phyloP scores from a whole-genome alignment of 352 stramenopile species.

The Globisporangium sylvaticum region DNA sequence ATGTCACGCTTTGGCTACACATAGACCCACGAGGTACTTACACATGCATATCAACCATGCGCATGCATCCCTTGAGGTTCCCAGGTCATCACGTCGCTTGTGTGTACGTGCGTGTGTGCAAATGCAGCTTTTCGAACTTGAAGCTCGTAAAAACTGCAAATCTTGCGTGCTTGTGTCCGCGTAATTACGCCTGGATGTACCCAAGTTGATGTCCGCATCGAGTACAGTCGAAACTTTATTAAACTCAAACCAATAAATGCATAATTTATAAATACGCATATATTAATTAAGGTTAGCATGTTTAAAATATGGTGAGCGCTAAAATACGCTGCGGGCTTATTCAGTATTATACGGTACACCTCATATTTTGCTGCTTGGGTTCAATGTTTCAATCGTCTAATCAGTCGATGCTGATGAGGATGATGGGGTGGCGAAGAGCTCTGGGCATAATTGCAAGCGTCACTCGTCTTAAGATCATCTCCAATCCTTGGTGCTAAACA shows the following conservation, averaged over 20 bases:
- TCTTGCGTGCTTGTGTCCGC: not conserved
- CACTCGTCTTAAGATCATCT: too few relatives aligned
- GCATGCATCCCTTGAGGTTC: not conserved
- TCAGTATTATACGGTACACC: too few relatives aligned
- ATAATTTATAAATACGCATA: not conserved
- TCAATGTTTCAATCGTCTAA: not conserved
- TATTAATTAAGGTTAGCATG: not conserved
- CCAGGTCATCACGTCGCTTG: not conserved
- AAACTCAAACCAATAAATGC: not conserved
- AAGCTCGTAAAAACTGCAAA: not conserved
- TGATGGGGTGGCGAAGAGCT: not conserved
- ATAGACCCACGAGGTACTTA: too few relatives aligned
- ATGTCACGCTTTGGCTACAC: not conserved
- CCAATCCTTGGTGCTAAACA: too few relatives aligned
- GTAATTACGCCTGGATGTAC: slow-evolving; percentile 2
- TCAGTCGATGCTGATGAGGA: not conserved
- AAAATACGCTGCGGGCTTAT: not conserved
- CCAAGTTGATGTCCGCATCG: not conserved
- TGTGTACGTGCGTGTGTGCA: not conserved
- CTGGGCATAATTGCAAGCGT: too few relatives aligned
- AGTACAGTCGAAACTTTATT: not conserved
- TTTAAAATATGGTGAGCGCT: not conserved
- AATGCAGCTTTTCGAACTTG: slow-evolving; percentile 1
- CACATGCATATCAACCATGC: not conserved
- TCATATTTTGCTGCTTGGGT: not conserved